Evolutionary conservation across 768 basidiomycete species (phyloP).

Genomic region (Russula emetica): DNA sequence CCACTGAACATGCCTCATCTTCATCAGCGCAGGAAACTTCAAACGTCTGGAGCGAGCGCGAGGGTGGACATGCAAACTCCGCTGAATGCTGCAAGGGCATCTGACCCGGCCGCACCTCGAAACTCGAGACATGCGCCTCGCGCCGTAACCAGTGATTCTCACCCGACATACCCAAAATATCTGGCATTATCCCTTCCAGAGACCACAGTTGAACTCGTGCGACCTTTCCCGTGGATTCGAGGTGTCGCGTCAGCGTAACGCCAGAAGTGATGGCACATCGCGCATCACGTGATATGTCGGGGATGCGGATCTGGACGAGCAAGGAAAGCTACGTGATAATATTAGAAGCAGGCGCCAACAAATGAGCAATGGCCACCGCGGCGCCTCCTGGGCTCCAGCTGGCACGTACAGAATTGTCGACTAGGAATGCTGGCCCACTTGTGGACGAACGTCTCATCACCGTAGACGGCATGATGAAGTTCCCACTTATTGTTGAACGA

Average conservation of each 20-base stretch:
- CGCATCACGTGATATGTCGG: slow-evolving; percentile 10
- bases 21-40: slow-evolving; percentile 16
- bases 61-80: slow-evolving; percentile 15
- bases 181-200: neutral
- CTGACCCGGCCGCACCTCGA: slow-evolving; percentile 14
- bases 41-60: slow-evolving; percentile 17
- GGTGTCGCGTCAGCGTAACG: slow-evolving; percentile 11
- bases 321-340: slow-evolving; percentile 3
- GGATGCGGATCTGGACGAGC: slow-evolving; percentile 19
- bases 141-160: neutral
- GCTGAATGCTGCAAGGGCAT: slow-evolving; percentile 1
- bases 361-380: neutral
- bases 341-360: neutral
- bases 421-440: slow-evolving; percentile 12
- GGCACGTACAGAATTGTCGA: slow-evolving; percentile 17
- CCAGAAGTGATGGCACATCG: slow-evolving; percentile 16
- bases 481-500: neutral
- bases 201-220: slow-evolving; percentile 17
- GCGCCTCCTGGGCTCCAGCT: neutral
- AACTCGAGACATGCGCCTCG: slow-evolving; percentile 9
- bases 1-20: slow-evolving; percentile 17
- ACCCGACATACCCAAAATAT: neutral
- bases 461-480: neutral
- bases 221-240: slow-evolving; percentile 6
- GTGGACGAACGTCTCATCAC: slow-evolving; percentile 9